Evolutionary conservation across 2,329 filamentous ascomycete genomes (phyloP).

Genomic region (Orbilia blumenaviensis): DNA sequence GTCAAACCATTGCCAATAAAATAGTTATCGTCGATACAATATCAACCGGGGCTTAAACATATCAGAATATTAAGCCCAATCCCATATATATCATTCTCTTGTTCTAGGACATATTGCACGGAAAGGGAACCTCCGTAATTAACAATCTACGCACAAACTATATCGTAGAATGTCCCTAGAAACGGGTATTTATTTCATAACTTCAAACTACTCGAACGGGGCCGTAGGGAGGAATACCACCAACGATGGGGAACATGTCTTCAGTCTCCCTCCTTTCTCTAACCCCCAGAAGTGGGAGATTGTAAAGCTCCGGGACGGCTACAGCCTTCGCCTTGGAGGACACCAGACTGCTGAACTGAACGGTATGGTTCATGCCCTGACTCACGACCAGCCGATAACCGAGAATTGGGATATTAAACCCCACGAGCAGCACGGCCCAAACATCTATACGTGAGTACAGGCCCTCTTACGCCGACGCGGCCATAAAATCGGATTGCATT

Average conservation of each 20-base stretch:
- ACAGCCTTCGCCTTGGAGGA: slow-evolving; percentile 1
- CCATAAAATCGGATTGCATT: background rate
- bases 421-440: slow-evolving; percentile 17
- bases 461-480: background rate
- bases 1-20: too few species aligned
- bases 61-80: too few species aligned
- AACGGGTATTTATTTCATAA: slow-evolving; percentile 26
- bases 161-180: slow-evolving; percentile 11
- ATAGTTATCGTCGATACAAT: too few species aligned
- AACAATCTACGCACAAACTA: background rate
- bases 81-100: too few species aligned
- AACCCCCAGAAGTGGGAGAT: slow-evolving; percentile 22
- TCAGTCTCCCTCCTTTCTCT: slow-evolving; percentile 21
- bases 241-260: slow-evolving; percentile 23
- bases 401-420: slow-evolving; percentile 29
- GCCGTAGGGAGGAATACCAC: slow-evolving; percentile 17
- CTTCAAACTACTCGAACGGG: slow-evolving; percentile 30
- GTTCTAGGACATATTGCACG: too few species aligned
- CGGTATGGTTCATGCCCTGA: slow-evolving; percentile 23
- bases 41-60: too few species aligned
- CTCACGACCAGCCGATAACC: background rate
- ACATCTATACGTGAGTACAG: slow-evolving; percentile 30
- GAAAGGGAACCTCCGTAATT: too few species aligned
- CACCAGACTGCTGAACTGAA: slow-evolving; percentile 21
- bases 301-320: slow-evolving; percentile 20